Evolutionary conservation across 495 filamentous ascomycete genomes (phyloP).

Genomic region (Annulohypoxylon moriforme): DNA sequence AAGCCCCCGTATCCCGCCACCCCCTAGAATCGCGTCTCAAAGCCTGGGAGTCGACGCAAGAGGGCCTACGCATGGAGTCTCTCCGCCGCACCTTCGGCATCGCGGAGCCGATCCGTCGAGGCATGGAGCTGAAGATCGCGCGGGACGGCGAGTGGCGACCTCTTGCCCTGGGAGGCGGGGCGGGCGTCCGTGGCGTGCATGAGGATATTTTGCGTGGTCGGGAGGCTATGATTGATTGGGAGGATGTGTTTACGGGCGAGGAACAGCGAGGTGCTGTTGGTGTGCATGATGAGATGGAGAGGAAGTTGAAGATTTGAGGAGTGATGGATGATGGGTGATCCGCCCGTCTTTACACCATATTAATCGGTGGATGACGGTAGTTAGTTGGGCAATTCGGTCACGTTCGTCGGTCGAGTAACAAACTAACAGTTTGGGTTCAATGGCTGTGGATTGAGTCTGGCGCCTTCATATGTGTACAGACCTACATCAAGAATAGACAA

Average conservation of each 20-base stretch:
- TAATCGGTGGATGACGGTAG: neutral
- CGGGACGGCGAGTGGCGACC: slow-evolving; percentile 66
- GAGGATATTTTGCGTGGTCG: slow-evolving; percentile 65
- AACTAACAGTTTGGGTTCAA: neutral
- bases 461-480: neutral
- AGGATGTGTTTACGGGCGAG: slow-evolving; percentile 76
- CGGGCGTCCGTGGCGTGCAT: slow-evolving; percentile 28
- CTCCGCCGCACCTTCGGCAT: slow-evolving; percentile 89
- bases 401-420: neutral
- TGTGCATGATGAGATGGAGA: slow-evolving; percentile 95
- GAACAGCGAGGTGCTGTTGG: slow-evolving; percentile 73
- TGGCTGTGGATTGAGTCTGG: neutral
- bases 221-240: slow-evolving; percentile 39
- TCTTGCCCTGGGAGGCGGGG: slow-evolving; percentile 54
- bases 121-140: slow-evolving; percentile 92
- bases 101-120: slow-evolving; percentile 91
- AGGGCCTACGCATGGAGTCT: slow-evolving; percentile 84
- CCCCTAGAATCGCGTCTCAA: slow-evolving; percentile 90
- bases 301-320: slow-evolving; percentile 69
- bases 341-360: neutral
- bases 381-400: neutral
- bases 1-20: slow-evolving; percentile 72
- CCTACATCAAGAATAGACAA: slow-evolving; percentile 15
- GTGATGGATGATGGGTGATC: neutral
- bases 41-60: slow-evolving; percentile 86